Evolutionary conservation across 805 yeast genomes (phyloP), one percentile per base, ranked within the genome.

Genomic region (Barnettozyma pratensis): DNA sequence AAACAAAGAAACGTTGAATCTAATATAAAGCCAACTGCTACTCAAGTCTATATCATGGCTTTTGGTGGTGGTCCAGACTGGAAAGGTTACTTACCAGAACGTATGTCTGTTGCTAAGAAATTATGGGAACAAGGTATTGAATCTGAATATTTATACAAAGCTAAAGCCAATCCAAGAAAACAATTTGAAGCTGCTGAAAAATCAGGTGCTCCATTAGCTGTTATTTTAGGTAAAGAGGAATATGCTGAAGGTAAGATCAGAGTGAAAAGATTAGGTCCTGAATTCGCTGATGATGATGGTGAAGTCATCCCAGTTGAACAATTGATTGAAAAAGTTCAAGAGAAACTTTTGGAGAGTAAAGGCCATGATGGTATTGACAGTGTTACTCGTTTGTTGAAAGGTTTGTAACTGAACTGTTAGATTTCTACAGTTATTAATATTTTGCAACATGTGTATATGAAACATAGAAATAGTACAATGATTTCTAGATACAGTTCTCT

Each of bases 141-240:
- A 65, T 75, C 96, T 42, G 99, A 94, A 71, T 95, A 83, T 67
- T 75, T 92, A 53, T 94, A 88, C 74, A 94, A 94, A 70, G 79
- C 88, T 48, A 94, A 94, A 73, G 96, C 95, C 48, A 94, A 94
- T 67, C 86, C 90, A 50, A 85, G 96, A 67, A 94, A 92, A 68
- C 99, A 94, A 71, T 94, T 94, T 55, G 98, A 92, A 60, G 96
- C 97, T 44, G 98, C 99, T 39, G 99, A 94, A 60, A 91, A 88
- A 69, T 73, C 89, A 2, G 98, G 97, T 27, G 88, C 96, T 59
- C 84, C 90, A 50, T 59, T 90, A 41, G 96, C 94, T 10, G 96
- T 94, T 40, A 94, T 94, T 56, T 74, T 94, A 49, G 99, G 99
- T 60, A 95, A 92, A 66, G 97, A 94, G 66, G 99, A 94, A 70